phyloP scores from a whole-genome alignment of 2,329 filamentous ascomycete genomes.

The Bipolaris sorokiniana region DNA sequence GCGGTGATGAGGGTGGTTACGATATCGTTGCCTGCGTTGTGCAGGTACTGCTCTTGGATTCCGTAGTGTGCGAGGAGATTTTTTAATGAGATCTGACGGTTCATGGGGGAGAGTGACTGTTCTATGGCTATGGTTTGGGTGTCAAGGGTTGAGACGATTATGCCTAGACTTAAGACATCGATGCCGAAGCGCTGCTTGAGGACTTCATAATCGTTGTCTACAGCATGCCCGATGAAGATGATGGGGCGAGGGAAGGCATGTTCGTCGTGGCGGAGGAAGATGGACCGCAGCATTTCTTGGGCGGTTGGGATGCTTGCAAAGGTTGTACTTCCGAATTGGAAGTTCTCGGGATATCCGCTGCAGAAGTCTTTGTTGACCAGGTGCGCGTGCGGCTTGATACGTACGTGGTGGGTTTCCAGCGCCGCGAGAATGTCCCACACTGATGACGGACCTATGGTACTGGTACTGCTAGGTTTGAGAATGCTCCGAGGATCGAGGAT shows the following conservation, averaged over 20 bases:
- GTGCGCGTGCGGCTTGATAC: constrained; percentile 25
- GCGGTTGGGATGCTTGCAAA: constrained; percentile 18
- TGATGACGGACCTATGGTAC: background rate
- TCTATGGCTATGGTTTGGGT: constrained; percentile 27
- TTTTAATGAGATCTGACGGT: constrained; percentile 3
- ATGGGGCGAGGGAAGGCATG: constrained; percentile 9
- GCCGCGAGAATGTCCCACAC: constrained; percentile 1
- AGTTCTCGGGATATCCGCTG: constrained; percentile 17
- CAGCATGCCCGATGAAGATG: constrained; percentile 32
- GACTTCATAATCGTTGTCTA: constrained; percentile 22
- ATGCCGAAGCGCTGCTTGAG: constrained; percentile 23
- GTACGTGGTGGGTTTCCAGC: constrained; percentile 18
- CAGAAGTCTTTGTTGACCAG: constrained; percentile 21
- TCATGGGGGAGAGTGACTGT: background rate
- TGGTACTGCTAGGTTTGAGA: background rate
- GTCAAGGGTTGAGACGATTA: constrained; percentile 26
- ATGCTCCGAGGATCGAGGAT: constrained; percentile 10
- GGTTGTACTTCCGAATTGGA: constrained; percentile 24
- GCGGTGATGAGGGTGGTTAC: constrained; percentile 18
- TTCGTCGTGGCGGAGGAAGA: constrained; percentile 6
- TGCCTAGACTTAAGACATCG: constrained; percentile 17
- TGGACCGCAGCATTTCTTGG: constrained; percentile 3
- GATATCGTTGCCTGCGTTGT: constrained; percentile 26
- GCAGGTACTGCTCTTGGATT: constrained; percentile 14
- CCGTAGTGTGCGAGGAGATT: constrained; percentile 5